These are phyloP conservation scores for Carex arenaria DNA, from an alignment of 202 grass and related monocot genomes.

Conservation along the genomic window DNA sequence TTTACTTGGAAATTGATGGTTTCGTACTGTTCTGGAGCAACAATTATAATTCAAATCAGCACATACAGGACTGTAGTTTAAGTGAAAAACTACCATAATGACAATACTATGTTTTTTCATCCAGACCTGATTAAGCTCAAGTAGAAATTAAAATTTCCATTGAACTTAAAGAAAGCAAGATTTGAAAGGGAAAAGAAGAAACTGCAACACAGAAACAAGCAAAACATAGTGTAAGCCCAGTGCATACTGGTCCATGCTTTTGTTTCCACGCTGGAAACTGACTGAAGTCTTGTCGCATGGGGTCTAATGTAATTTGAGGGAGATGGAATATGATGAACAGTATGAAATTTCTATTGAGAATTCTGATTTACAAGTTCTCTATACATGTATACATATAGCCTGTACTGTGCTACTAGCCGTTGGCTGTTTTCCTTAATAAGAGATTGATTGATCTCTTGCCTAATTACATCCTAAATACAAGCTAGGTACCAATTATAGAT, in stretches of 20 bases:
- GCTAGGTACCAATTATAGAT: no score
- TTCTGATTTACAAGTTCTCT: no score
- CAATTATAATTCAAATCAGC: neutral
- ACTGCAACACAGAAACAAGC: neutral
- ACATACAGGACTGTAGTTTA: neutral
- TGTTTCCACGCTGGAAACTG: neutral
- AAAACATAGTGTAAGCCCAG: neutral
- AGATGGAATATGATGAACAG: no score
- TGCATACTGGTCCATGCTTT: constrained; percentile 10
- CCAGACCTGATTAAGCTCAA: neutral
- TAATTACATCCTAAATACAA: no score
- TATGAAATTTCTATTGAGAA: no score
- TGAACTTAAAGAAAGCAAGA: neutral
- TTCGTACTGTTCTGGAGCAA: neutral
- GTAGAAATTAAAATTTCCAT: neutral
- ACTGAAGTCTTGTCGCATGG: neutral
- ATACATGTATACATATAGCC: no score
- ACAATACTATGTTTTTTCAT: neutral
- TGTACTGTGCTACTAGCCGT: no score
- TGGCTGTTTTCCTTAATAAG: no score
- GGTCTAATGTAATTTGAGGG: no score
- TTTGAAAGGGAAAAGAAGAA: neutral
- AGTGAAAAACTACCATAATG: neutral
- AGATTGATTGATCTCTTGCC: no score
- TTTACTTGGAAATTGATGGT: neutral